Conservation (phyloP, 2,329 filamentous ascomycete species). For the Mycosphaerella sp. region DNA sequence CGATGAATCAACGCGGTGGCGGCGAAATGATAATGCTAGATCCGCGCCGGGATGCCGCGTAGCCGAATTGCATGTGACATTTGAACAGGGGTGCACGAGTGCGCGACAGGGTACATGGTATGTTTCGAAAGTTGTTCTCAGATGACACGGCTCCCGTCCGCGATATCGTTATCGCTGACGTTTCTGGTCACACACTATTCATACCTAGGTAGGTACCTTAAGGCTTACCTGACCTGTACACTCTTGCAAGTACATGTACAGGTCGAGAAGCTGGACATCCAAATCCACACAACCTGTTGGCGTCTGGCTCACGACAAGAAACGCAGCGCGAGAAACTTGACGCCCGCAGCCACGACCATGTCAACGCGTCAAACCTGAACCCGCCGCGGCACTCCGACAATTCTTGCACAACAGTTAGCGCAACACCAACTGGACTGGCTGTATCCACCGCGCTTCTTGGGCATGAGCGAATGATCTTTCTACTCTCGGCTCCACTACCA, state of each 20-base stretch:
- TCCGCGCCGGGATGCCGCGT: not conserved
- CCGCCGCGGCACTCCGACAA: not conserved
- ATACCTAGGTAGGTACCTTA: too few relatives aligned
- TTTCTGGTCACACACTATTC: not conserved
- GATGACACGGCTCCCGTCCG: not conserved
- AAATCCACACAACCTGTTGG: not conserved
- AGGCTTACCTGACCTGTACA: too few relatives aligned
- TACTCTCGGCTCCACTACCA: not conserved
- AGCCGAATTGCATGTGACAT: not conserved
- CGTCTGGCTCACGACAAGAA: not conserved
- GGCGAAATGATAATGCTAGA: not conserved
- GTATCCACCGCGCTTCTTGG: not conserved
- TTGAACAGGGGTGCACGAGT: not conserved
- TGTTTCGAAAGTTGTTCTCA: not conserved
- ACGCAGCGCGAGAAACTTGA: not conserved
- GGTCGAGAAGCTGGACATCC: not conserved
- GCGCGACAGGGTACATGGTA: too few relatives aligned
- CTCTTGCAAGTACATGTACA: not conserved
- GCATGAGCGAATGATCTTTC: not conserved
- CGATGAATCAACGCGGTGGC: slow-evolving; percentile 5
- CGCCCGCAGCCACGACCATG: slow-evolving; percentile 4
- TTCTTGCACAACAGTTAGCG: not conserved
- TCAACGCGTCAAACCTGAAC: slow-evolving; percentile 17
- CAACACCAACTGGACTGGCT: not conserved
- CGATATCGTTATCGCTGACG: not conserved